Percentiles rank a stretch among this genome's conserved stretches.
Evolutionary conservation across 768 basidiomycete genomes (phyloP).

Genomic region (Heimioporus sp.): DNA sequence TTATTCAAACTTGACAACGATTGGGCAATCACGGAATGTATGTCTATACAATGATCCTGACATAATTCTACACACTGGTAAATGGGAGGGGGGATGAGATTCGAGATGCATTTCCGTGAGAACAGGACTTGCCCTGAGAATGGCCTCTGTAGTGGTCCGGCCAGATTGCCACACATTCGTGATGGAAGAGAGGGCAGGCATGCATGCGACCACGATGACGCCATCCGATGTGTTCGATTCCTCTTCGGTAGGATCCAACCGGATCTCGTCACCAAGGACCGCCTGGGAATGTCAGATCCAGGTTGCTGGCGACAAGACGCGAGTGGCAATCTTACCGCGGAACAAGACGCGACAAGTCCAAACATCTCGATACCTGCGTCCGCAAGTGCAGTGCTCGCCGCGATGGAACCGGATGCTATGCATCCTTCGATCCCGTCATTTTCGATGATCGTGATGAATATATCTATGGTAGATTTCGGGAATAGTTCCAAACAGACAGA

Average conservation of each 20-base stretch:
- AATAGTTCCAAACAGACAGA: constrained; percentile 84
- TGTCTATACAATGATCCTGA: constrained; percentile 67
- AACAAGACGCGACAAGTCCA: constrained; percentile 83
- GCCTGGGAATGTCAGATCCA: constrained; percentile 41
- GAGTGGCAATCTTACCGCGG: constrained; percentile 56
- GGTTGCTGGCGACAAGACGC: not conserved
- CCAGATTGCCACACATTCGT: constrained; percentile 91
- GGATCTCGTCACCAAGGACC: constrained; percentile 53
- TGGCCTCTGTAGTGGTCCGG: constrained; percentile 50
- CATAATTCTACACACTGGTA: constrained; percentile 68
- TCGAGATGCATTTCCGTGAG: not conserved
- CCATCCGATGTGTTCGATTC: constrained; percentile 61
- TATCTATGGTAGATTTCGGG: constrained; percentile 93
- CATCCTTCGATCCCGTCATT: constrained; percentile 90
- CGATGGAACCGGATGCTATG: constrained; percentile 81
- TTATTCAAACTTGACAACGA: constrained; percentile 44
- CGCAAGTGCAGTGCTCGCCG: constrained; percentile 87
- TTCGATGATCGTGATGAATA: constrained; percentile 88
- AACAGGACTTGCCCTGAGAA: constrained; percentile 51
- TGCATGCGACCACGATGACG: constrained; percentile 73
- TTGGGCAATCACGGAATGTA: constrained; percentile 73
- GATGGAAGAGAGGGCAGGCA: constrained; percentile 83
- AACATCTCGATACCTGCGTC: constrained; percentile 92
- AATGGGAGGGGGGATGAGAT: not conserved
- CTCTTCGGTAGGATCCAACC: constrained; percentile 78